Evolutionary conservation across 202 grass and related monocot species (phyloP), one percentile per base, ranked within the genome.

Genomic region (Digitaria exilis): DNA sequence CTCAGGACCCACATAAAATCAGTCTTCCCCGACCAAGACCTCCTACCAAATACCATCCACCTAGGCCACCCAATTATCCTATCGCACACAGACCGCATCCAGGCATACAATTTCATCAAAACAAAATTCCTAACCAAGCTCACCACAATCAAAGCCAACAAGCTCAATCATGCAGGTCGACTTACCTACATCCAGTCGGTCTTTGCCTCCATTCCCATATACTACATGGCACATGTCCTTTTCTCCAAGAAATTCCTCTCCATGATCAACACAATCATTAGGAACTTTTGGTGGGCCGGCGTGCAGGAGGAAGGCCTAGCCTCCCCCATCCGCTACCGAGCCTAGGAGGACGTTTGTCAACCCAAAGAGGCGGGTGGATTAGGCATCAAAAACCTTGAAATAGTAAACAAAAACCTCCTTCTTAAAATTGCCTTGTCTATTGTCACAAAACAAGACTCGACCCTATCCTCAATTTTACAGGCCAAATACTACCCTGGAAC

Each of bases 61-160:
- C 24, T 77, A 0, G 55, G 24, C 0, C 55, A 77, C 2, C 74
- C 39, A 5, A 6, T 54, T 3, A 59, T 76, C 5, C 24, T 59
- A 0, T 0, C 26, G 0, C n/a, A 59, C 2, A 3, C 10, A 14
- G 44, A 15, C 12, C 0, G 44, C 0, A 46, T 14, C 10, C 1
- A 46, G 3, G 44, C 44, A 0, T 46, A 46, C 15, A 12, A 46
- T 12, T 46, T 46, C 11, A 14, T 46, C 3, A 14, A 46, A 1
- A n/a, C n/a, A 13, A 48, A 62, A 48, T 31, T 61, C 29, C 1
- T 6, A 44, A 2, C 41, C 0, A 78, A 78, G 14, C 10, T 78
- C 0, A 64, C 16, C 2, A 5, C 6, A 1, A 9, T 32, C 1
- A 65, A 78, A 1, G 58, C 18, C 0, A 63, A 78, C 2, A 48